Base-by-base conservation (phyloP, 2,329 filamentous ascomycete species). In the Paraphoma chrysanthemicola region DNA sequence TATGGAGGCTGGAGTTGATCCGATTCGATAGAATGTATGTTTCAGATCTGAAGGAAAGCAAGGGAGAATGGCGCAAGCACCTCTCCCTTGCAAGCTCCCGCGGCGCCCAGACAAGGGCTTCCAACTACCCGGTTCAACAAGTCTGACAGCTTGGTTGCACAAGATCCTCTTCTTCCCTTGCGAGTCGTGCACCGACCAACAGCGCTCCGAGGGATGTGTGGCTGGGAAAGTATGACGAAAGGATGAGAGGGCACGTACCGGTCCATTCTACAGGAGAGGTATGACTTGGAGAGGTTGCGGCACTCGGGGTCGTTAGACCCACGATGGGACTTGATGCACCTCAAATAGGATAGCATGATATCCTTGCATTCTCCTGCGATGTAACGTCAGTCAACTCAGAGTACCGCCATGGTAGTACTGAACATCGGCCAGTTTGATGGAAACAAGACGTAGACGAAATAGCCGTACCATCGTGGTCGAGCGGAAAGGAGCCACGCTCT, bases 211-310 rank as follows among this genome's bases (percentile, higher is more conserved):
- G 33, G 43, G 48, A 48, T 44, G 51, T 43, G 29, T 53, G 56
- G 56, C 31, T 56, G 47, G 46, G 36, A 60, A 59, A 58, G 49
- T 48, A 59, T 28, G 49, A 62, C 30, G 59, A 63, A 57, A 58
- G 50, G 54, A 58, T 53, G 30, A 49, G 38, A 39, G 51, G 60
- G 58, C 67, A 80, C 88, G 74, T 81, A 96, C 93, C 89, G 87
- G 67, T 98, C 94, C 95, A 99, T 99, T 47, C 95, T 88, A 78
- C 95, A 99, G 48, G 87, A 82, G 51, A 99, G 82, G 77, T 99
- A 99, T 30, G 87, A 85, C 80, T 97, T 98, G 57, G 93, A 93
- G 52, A 97, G 79, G 70, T 87, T 82, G 54, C 95, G 89, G 76
- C 95, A 99, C 71, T 92, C 88, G 59, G 91, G 85, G 63, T 95